These are phyloP conservation scores for Liquidambar formosana DNA, from an alignment of 164 flowering plant species.

Conservation along the genomic window DNA sequence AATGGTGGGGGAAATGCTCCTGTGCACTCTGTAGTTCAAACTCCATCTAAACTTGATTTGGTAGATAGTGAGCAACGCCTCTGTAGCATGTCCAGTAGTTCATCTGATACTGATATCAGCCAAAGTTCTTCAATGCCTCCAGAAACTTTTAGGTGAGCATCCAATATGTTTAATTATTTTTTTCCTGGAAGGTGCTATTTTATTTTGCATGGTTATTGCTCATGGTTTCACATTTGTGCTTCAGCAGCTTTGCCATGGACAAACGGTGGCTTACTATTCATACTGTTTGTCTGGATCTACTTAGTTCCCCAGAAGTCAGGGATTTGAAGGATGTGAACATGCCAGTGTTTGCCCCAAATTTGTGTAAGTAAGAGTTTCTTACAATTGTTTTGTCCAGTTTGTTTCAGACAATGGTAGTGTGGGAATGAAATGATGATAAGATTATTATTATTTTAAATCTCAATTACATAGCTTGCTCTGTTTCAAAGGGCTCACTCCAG, in stretches of 20 bases:
- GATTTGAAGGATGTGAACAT: constrained; percentile 23
- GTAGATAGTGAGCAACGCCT: constrained; percentile 16
- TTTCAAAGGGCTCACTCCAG: too few species aligned
- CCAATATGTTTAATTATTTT: neutral
- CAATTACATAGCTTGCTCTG: too few species aligned
- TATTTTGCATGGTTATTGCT: neutral
- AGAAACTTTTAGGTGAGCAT: constrained; percentile 35
- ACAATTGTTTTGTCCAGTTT: neutral
- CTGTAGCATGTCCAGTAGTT: constrained; percentile 26
- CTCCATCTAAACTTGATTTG: constrained; percentile 22
- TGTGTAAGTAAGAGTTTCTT: constrained; percentile 36
- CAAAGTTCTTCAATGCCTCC: constrained; percentile 27
- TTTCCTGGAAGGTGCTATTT: neutral
- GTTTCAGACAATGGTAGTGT: too few species aligned
- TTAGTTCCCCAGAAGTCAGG: constrained; percentile 42
- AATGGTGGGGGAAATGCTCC: constrained; percentile 17
- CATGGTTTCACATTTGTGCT: constrained; percentile 12
- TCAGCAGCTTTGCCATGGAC: constrained; percentile 38
- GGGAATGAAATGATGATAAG: neutral
- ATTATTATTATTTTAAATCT: neutral
- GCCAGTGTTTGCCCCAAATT: constrained; percentile 16
- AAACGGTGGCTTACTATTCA: constrained; percentile 61
- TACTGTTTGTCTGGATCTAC: constrained; percentile 51
- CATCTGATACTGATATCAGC: constrained; percentile 24
- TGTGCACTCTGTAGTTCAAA: constrained; percentile 20